A percentile compares a stretch with the other conserved stretches of the same genome.
These are phyloP conservation scores for Lasiodiplodia gonubiensis DNA, from an alignment of 2,329 filamentous ascomycete species.

Conservation along the genomic window DNA sequence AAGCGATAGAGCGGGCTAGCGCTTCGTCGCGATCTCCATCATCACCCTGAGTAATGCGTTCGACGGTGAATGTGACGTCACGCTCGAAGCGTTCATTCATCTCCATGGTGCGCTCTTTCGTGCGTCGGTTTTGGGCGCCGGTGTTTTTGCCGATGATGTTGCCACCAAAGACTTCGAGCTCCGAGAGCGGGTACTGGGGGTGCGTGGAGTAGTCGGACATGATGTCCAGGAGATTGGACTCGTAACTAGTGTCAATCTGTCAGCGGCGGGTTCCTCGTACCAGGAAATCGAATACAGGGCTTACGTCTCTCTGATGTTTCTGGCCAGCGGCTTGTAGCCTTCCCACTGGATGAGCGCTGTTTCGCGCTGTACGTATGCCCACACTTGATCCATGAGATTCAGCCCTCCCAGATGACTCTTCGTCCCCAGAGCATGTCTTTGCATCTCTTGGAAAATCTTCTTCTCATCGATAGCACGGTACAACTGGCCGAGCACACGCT, in stretches of 20 bases:
- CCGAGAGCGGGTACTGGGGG: conserved; percentile 39
- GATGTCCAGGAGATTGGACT: conserved; percentile 56
- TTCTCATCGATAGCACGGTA: conserved; percentile 77
- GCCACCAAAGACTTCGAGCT: conserved; percentile 59
- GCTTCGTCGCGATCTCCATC: conserved; percentile 46
- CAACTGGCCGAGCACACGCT: conserved; percentile 71
- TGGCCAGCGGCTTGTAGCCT: conserved; percentile 48
- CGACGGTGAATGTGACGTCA: conserved; percentile 49
- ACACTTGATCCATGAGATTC: conserved; percentile 42
- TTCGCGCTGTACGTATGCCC: conserved; percentile 47
- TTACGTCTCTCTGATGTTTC: conserved; percentile 56
- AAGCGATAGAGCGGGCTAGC: conserved; percentile 58
- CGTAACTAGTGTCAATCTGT: conserved; percentile 52
- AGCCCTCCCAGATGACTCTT: conserved; percentile 32
- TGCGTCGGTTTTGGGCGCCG: conserved; percentile 41
- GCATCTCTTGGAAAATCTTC: conserved; percentile 58
- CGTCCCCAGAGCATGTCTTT: conserved; percentile 31
- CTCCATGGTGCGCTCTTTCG: conserved; percentile 39
- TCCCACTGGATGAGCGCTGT: conserved; percentile 49
- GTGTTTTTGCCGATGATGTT: conserved; percentile 60
- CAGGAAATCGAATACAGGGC: not conserved
- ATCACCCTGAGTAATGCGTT: conserved; percentile 52
- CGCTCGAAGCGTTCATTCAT: conserved; percentile 50
- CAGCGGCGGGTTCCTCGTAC: not conserved
- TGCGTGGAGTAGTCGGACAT: conserved; percentile 49